Evolutionary conservation across 2,329 filamentous ascomycete genomes (phyloP), one percentile per base, ranked within the genome.

Genomic region (Stemphylium lycopersici): DNA sequence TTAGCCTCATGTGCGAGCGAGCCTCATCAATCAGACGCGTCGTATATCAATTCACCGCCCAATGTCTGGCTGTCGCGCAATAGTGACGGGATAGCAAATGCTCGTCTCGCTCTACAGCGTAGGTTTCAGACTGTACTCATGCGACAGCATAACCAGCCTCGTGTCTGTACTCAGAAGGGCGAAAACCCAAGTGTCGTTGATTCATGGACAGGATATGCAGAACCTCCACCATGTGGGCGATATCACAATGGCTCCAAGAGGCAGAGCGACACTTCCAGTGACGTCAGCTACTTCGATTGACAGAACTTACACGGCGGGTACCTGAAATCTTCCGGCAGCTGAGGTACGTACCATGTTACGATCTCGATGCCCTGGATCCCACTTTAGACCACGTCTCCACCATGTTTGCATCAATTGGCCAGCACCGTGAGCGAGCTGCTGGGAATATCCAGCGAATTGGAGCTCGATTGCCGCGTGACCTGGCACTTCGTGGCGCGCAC

Each of bases 21-120:
- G 33, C 24, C 32, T 52, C 43, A 33, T 56, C 49, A 53, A 57
- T 50, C 44, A 54, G 20, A 48, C 31, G 20, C 36, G 26, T n/a
- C n/a, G 16, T 33, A 41, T 31, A 48, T 47, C 40, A 22, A 42
- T 29, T 29, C 43, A 33, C 13, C 43, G 37, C 16, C n/a, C 32
- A 22, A 10, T 15, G 3, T 15, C 18, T 16, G n/a, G 26, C 40
- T 32, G 11, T 26, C 7, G 18, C 18, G 31, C 31, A 44, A 36
- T 7, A 33, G 33, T 16, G 33, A 36, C 5, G 33, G 6, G n/a
- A 36, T 10, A 15, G 2, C 13, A 36, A 2, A 16, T 16, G 10
- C 8, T 18, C 5, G 6, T 36, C 13, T 18, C n/a, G 33, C n/a
- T 16, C n/a, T 36, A 16, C 33, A 16, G 33, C 6, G 16, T 10